Evolutionary conservation across 176 grass and related monocot genomes (phyloP), one percentile per base, ranked within the genome.

Genomic region (Avena sativa): DNA sequence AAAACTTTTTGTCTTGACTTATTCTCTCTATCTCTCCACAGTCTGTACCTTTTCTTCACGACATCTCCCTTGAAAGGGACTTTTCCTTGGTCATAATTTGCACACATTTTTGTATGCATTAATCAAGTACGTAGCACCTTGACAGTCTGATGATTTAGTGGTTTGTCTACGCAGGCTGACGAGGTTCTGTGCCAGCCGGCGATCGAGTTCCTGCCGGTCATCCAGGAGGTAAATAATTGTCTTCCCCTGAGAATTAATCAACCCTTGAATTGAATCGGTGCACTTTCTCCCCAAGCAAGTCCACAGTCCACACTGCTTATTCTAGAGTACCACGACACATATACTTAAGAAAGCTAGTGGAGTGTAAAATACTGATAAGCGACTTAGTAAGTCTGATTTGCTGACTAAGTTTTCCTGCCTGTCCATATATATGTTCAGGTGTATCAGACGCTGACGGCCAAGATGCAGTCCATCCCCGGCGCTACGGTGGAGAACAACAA

Each of bases 401-500:
- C 71, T 74, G 71, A 74, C 11, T 8, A 47, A 7, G 47, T 3
- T 2, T 14, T 30, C 1, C 21, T 44, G n/a, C n/a, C 20, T 7
- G 6, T 34, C 32, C 32, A 43, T 43, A 43, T 6, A 43, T 7
- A 57, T 57, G 0, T 4, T 1, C 81, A 98, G 95, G 92, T 93
- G 72, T 89, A 86, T 46, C 81, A 79, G 73, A 6, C 17, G 50
- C 78, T 98, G 88, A 82, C 86, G 34, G 93, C 64, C 23, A 91
- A 73, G 84, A 92, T 76, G 65, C 85, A 80, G 62, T 75, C 88
- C n/a, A 94, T 92, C 51, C 86, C 79, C 0, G 96, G 96, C 0
- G 91, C 96, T 0, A 89, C 1, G 86, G 90, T 98, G 74, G 96
- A 98, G 86, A 89, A 94, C 79, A 95, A 98, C 59, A 98, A 98